These are phyloP conservation scores for Thinopyrum elongatum DNA, from an alignment of 176 grass and related monocot genomes.

Conservation along the genomic window DNA sequence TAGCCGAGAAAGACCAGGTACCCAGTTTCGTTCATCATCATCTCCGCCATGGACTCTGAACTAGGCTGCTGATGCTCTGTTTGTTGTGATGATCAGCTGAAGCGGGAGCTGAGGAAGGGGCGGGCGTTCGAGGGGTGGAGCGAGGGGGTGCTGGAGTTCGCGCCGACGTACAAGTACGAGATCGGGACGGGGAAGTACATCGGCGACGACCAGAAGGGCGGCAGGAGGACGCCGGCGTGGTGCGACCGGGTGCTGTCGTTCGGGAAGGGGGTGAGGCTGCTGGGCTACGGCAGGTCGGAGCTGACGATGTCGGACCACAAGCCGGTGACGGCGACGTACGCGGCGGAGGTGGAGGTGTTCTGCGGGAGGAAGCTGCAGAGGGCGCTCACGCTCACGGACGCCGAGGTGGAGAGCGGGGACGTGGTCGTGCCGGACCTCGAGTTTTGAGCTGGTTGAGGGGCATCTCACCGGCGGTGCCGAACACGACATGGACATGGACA, in stretches of 20 bases:
- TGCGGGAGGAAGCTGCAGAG: slow-evolving; percentile 74
- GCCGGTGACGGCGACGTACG: slow-evolving; percentile 68
- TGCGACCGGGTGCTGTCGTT: slow-evolving; percentile 73
- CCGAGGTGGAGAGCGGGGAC: slow-evolving; percentile 69
- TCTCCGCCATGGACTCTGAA: not conserved
- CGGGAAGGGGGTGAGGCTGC: slow-evolving; percentile 57
- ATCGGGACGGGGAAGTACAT: slow-evolving; percentile 58
- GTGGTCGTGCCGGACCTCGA: slow-evolving; percentile 62
- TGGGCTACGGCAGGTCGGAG: slow-evolving; percentile 61
- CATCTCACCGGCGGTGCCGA: too few species aligned
- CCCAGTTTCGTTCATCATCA: not conserved
- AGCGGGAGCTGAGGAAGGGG: slow-evolving; percentile 67
- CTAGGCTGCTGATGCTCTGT: not conserved
- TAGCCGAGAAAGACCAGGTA: slow-evolving; percentile 87
- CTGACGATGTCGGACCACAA: slow-evolving; percentile 79
- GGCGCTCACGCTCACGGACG: slow-evolving; percentile 83
- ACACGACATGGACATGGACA: too few species aligned
- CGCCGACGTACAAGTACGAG: slow-evolving; percentile 92
- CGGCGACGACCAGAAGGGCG: slow-evolving; percentile 62
- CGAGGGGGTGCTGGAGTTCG: slow-evolving; percentile 79
- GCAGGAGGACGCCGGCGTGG: slow-evolving; percentile 83
- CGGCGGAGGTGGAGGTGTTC: slow-evolving; percentile 87
- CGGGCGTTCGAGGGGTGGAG: slow-evolving; percentile 77
- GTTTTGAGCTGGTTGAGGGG: slow-evolving; percentile 28
- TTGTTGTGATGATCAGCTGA: slow-evolving; percentile 47